Evolutionary conservation across 2,329 filamentous ascomycete species (phyloP), one percentile per base, ranked within the genome.

Genomic region (Monosporascus sp.): DNA sequence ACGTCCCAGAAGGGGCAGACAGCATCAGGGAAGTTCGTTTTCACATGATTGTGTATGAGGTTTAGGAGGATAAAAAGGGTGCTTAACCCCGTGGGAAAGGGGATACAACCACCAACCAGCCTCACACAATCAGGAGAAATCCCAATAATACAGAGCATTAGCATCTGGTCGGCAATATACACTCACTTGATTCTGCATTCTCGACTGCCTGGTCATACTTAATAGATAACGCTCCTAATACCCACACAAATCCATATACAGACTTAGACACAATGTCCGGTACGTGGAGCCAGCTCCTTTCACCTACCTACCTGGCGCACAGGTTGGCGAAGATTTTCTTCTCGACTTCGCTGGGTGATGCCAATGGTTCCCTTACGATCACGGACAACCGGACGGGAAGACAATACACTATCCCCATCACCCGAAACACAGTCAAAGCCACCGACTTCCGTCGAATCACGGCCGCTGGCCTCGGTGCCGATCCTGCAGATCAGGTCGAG

Each of bases 321-420:
- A 46, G 1, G 11, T 8, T 46, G n/a, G 43, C 43, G 14, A 46
- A 46, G 43, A 15, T 46, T 8, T 28, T 46, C 24, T 24, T 24
- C 24, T 24, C 24, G 17, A 46, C 43, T 28, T 17, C n/a, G 14
- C n/a, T 46, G 22, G 43, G 43, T n/a, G 43, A 46, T 8, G 43
- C 43, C 22, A 28, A 46, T 15, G 43, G 43, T 28, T 46, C 43
- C 22, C 48, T 49, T 28, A 49, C 48, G 38, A 28, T 50, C 38
- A 22, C 28, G 18, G 64, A 67, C 54, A 65, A 65, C 55, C 63
- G 65, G 26, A 67, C 65, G 5, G 61, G 60, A 24, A 58, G 60
- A 35, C 60, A 59, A 24, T 68, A 69, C 57, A 55, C 58, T 17
- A 65, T 69, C 44, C 67, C 66, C 15, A 68, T 70, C 50, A 58